Conservation (phyloP, 371 early-diverging fungal genomes). For the Zychaea mexicana region DNA sequence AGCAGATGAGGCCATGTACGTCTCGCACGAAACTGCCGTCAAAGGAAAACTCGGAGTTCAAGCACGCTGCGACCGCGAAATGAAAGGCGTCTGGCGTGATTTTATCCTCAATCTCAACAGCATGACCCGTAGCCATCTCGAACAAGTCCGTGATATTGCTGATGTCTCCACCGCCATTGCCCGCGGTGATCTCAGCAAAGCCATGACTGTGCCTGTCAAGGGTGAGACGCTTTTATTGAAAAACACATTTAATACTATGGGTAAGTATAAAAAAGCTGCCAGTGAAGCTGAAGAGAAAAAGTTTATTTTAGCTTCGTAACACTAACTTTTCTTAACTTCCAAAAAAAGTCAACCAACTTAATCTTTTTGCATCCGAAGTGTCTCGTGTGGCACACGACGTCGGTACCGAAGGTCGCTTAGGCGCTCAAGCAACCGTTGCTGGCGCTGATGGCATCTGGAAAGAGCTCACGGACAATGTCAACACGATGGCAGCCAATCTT, state of each 20-base stretch:
- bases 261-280: constrained; percentile 35
- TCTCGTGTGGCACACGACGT: constrained; percentile 56
- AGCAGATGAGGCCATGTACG: constrained; percentile 60
- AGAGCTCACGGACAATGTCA: constrained; percentile 68
- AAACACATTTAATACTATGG: constrained; percentile 77
- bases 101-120: constrained; percentile 68
- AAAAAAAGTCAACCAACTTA: constrained; percentile 45
- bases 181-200: constrained; percentile 69
- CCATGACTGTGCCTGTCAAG: constrained; percentile 66
- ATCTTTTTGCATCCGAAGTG: constrained; percentile 56
- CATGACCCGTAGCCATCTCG: constrained; percentile 66
- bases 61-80: constrained; percentile 54
- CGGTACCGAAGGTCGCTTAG: constrained; percentile 53
- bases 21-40: constrained; percentile 66
- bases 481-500: constrained; percentile 59
- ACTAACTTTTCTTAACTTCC: neutral
- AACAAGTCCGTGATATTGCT: constrained; percentile 77
- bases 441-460: constrained; percentile 71
- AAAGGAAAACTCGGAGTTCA: constrained; percentile 71
- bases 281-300: neutral
- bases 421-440: constrained; percentile 48
- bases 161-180: constrained; percentile 76
- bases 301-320: constrained; percentile 1
- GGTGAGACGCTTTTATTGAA: constrained; percentile 74
- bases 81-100: constrained; percentile 74